phyloP scores from a whole-genome alignment of 2,329 filamentous ascomycete genomes.

The Cordyceps sp. region DNA sequence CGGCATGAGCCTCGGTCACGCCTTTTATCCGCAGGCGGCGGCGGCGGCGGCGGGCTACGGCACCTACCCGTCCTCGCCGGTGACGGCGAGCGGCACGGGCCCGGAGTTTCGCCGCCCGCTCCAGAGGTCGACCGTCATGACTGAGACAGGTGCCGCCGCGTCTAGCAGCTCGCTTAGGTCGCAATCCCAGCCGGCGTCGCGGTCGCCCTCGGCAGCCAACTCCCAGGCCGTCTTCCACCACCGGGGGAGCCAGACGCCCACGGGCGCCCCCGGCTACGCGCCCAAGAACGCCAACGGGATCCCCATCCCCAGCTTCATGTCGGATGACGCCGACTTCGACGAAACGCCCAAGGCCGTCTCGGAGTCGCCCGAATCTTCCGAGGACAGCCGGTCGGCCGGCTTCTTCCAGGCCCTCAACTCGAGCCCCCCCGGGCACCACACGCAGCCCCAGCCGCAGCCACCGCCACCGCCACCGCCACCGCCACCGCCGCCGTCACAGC shows the following conservation, averaged over 20 bases:
- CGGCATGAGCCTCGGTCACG: conserved; percentile 20
- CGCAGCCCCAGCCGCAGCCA: conserved; percentile 7
- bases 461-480: no score
- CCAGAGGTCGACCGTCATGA: conserved; percentile 33
- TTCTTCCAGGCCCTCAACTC: conserved; percentile 12
- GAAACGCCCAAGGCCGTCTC: conserved; percentile 22
- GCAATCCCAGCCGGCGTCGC: conserved; percentile 48
- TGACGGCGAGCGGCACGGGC: conserved; percentile 21
- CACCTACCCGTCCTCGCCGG: conserved; percentile 40
- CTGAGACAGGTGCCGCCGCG: conserved; percentile 27
- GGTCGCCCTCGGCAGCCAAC: conserved; percentile 18
- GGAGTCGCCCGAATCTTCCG: conserved; percentile 29
- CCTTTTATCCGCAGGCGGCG: conserved; percentile 33
- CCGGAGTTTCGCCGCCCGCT: conserved; percentile 40
- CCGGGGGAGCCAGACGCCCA: conserved; percentile 16
- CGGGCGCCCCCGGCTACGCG: conserved; percentile 17
- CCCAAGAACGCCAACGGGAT: conserved; percentile 29
- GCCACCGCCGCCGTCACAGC: no score
- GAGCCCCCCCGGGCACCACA: conserved; percentile 8
- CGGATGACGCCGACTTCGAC: conserved; percentile 35
- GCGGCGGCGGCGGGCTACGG: conserved; percentile 25
- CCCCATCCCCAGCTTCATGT: conserved; percentile 36
- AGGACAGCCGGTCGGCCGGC: conserved; percentile 20
- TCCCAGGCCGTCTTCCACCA: conserved; percentile 8
- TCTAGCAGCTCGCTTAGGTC: conserved; percentile 42